These are phyloP conservation scores for Crithidia acanthocephali DNA, from an alignment of 208 protist species.

Conservation along the genomic window DNA sequence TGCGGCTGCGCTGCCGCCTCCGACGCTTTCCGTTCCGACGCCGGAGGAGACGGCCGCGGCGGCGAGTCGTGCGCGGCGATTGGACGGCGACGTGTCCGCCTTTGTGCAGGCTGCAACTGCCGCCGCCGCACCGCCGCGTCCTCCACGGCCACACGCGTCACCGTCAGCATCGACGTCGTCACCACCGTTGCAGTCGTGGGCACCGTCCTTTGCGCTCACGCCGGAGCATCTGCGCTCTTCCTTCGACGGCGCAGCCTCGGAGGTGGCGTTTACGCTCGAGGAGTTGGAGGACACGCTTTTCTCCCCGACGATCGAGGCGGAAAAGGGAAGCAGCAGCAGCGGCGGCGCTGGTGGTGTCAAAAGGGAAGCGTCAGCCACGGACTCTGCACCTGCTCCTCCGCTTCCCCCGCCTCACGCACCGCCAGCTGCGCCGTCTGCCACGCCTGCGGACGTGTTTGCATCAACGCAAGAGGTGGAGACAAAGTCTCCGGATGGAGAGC, in stretches of 20 bases:
- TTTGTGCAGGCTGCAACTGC: background rate
- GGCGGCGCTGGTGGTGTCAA: background rate
- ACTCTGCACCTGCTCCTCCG: background rate
- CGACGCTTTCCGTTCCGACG: conserved; percentile 1
- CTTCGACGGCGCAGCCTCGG: conserved; percentile 27
- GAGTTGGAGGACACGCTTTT: conserved; percentile 80
- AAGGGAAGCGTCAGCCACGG: too few species aligned
- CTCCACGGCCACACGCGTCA: background rate
- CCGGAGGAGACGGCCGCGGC: conserved; percentile 6
- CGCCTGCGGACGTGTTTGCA: too few species aligned
- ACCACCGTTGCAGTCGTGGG: conserved; percentile 16
- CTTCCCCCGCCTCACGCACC: background rate
- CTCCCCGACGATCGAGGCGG: background rate
- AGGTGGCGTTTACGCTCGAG: conserved; percentile 80
- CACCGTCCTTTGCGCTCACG: conserved; percentile 20
- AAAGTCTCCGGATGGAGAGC: too few species aligned
- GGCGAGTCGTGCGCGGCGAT: conserved; percentile 3
- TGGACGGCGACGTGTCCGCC: background rate
- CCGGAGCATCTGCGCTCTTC: conserved; percentile 11
- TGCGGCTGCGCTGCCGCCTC: background rate
- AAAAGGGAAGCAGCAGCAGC: background rate
- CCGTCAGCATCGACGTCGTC: background rate
- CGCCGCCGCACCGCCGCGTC: background rate
- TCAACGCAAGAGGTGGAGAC: too few species aligned
- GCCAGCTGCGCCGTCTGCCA: background rate